Conservation (phyloP, 345 rosid species). For the Melastoma malabathricum region DNA sequence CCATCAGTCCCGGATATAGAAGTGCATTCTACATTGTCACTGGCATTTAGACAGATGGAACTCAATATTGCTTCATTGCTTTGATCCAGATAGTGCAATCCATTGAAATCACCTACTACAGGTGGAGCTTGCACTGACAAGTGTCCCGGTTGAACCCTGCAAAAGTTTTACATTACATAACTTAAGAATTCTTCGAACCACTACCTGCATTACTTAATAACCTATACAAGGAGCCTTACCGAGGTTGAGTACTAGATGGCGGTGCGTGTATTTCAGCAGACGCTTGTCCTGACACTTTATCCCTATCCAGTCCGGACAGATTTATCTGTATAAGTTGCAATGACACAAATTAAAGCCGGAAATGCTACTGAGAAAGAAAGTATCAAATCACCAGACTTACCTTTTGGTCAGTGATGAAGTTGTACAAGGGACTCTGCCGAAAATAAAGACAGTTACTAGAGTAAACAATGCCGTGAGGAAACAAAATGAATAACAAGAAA, state of each 20-base stretch:
- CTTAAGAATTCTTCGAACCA: no score
- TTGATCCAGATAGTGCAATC: no score
- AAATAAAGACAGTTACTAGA: slow-evolving; percentile 13
- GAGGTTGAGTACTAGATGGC: slow-evolving; percentile 18
- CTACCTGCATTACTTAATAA: slow-evolving; percentile 4
- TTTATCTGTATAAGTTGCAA: slow-evolving; percentile 38
- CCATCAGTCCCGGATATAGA: no score
- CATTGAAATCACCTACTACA: not conserved
- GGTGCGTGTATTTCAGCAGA: slow-evolving; percentile 42
- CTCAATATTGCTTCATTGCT: no score
- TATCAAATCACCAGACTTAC: slow-evolving; percentile 17
- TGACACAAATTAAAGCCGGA: not conserved
- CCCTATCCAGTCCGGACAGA: slow-evolving; percentile 57
- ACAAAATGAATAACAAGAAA: slow-evolving; percentile 3
- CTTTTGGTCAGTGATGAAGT: slow-evolving; percentile 72
- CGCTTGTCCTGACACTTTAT: slow-evolving; percentile 82
- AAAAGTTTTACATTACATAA: not conserved
- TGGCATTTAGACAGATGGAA: no score
- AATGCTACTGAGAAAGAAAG: not conserved
- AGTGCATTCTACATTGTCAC: no score
- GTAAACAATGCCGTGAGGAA: not conserved
- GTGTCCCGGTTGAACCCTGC: not conserved
- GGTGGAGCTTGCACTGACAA: slow-evolving; percentile 8
- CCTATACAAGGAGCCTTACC: slow-evolving; percentile 18
- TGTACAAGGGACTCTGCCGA: slow-evolving; percentile 84